Conservation (phyloP, 768 basidiomycete species). For the Pleurotus tuoliensis region DNA sequence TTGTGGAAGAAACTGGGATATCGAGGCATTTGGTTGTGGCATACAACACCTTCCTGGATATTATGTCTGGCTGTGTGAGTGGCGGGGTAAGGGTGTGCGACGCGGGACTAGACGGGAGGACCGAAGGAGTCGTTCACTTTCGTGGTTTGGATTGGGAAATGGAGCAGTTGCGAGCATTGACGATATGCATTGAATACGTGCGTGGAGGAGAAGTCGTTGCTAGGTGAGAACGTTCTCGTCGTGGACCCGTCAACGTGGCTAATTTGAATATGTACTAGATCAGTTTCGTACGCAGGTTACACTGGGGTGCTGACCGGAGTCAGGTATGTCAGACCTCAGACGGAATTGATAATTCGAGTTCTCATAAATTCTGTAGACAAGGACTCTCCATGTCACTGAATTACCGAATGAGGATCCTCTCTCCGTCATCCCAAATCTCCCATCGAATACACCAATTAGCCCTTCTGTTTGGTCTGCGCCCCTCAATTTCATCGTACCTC, state of each 20-base stretch:
- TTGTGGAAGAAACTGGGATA: constrained; percentile 23
- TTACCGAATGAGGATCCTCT: constrained; percentile 24
- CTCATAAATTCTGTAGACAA: constrained; percentile 15
- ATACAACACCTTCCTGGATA: constrained; percentile 35
- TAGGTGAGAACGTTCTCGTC: constrained; percentile 17
- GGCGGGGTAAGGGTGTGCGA: constrained; percentile 25
- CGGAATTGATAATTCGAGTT: not conserved
- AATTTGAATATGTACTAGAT: constrained; percentile 15
- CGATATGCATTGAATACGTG: constrained; percentile 31
- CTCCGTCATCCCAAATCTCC: constrained; percentile 19
- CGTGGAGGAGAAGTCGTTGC: constrained; percentile 28
- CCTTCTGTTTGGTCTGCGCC: constrained; percentile 27
- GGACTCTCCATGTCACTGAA: constrained; percentile 35
- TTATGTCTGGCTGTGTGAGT: constrained; percentile 35
- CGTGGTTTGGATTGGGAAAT: constrained; percentile 36
- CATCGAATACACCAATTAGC: constrained; percentile 26
- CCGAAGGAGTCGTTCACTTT: constrained; percentile 29
- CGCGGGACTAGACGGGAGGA: constrained; percentile 11
- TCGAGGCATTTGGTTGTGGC: constrained; percentile 30
- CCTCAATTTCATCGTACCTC: constrained; percentile 28
- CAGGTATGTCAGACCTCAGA: constrained; percentile 15
- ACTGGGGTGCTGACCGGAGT: constrained; percentile 35
- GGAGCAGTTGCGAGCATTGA: constrained; percentile 28
- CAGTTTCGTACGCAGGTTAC: constrained; percentile 36
- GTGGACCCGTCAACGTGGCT: not conserved